A percentile compares a stretch with the other conserved stretches of the same genome.
Evolutionary conservation across 2,329 filamentous ascomycete genomes (phyloP).

Genomic region (Fusarium sulawesiense): DNA sequence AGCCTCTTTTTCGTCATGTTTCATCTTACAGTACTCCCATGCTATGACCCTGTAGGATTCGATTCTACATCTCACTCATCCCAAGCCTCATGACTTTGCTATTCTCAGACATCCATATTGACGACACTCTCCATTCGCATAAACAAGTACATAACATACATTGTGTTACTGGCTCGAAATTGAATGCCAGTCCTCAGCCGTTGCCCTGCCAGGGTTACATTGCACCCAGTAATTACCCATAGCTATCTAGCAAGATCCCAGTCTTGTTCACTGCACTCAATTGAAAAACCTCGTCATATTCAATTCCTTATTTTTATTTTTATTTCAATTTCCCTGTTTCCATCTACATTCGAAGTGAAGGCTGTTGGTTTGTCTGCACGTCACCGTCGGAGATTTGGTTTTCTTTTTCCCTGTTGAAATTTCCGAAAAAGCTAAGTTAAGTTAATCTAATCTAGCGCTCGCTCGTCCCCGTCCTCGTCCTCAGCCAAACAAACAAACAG

Average conservation of each 20-base stretch:
- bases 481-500: slow-evolving; percentile 20
- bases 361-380: not conserved
- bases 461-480: not conserved
- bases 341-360: not conserved
- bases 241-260: not conserved
- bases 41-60: not conserved
- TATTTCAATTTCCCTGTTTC: slow-evolving; percentile 25
- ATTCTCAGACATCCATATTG: not conserved
- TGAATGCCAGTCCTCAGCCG: slow-evolving; percentile 2
- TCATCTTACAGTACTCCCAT: not conserved
- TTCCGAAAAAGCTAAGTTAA: slow-evolving; percentile 16
- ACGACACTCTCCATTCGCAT: not conserved
- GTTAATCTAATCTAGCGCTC: slow-evolving; percentile 23
- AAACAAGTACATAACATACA: not conserved
- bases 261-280: not conserved
- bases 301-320: not conserved
- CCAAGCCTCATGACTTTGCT: not conserved
- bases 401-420: slow-evolving; percentile 39
- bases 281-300: slow-evolving; percentile 22
- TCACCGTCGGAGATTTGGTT: slow-evolving; percentile 44
- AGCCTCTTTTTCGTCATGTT: slow-evolving; percentile 1
- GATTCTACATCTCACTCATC: not conserved
- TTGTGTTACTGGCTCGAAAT: slow-evolving; percentile 9
- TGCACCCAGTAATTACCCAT: slow-evolving; percentile 1
- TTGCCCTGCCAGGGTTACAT: slow-evolving; percentile 22